Conservation (phyloP, 768 basidiomycete genomes). For the Suillus placidus region DNA sequence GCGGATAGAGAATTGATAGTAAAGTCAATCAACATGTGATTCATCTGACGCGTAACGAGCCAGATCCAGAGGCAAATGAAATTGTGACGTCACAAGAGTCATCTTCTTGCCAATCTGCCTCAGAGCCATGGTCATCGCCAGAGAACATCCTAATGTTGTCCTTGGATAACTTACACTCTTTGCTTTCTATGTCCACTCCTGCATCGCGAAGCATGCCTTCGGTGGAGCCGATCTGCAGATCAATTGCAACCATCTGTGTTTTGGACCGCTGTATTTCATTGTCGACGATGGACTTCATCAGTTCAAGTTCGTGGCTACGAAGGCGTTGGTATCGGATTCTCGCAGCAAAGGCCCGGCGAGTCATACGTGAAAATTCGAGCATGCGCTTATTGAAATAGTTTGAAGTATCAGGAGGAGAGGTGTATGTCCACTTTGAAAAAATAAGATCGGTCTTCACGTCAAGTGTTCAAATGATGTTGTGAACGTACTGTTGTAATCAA, state of each 20-base stretch:
- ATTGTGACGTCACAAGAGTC: neutral
- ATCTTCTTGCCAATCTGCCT: neutral
- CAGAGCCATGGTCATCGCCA: neutral
- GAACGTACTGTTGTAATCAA: neutral
- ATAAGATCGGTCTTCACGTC: neutral
- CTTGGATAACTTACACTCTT: neutral
- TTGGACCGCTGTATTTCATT: neutral
- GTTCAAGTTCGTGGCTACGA: neutral
- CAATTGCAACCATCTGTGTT: neutral
- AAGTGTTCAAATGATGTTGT: neutral
- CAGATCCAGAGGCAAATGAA: neutral
- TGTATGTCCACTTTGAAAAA: neutral
- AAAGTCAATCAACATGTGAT: neutral
- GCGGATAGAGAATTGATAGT: neutral
- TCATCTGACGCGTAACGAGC: neutral
- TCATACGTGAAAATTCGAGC: neutral
- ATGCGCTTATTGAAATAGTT: neutral
- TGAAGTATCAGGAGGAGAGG: neutral
- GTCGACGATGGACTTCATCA: neutral
- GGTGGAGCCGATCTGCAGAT: neutral
- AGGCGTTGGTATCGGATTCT: neutral
- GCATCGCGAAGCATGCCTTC: neutral
- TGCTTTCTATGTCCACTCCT: conserved; percentile 6
- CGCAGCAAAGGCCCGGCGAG: neutral
- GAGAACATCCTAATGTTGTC: neutral